Evolutionary conservation across 495 filamentous ascomycete species (phyloP).

Genomic region (Pyrenula massariospora): DNA sequence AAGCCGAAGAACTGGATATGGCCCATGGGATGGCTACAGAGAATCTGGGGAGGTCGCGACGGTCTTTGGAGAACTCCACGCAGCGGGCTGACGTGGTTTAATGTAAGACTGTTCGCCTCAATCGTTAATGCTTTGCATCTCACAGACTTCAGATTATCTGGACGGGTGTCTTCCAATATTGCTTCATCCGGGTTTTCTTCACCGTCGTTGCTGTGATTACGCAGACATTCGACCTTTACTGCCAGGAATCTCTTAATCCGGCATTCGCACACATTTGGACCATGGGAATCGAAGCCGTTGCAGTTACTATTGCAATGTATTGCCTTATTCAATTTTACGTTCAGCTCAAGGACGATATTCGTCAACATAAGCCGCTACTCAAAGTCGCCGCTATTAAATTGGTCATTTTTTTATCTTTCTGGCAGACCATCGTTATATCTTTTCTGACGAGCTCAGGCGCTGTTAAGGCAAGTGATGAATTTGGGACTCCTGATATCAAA

Average conservation of each 20-base stretch:
- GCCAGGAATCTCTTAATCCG: conserved; percentile 64
- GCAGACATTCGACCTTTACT: conserved; percentile 59
- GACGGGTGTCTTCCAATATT: conserved; percentile 83
- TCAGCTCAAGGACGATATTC: conserved; percentile 57
- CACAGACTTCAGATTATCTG: conserved; percentile 54
- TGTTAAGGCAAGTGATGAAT: conserved; percentile 45
- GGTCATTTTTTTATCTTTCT: conserved; percentile 91
- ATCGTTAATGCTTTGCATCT: background rate
- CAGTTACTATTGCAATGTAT: conserved; percentile 85
- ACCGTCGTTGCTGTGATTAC: conserved; percentile 68
- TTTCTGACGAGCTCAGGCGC: conserved; percentile 52
- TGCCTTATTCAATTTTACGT: conserved; percentile 84
- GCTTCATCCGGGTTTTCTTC: conserved; percentile 74
- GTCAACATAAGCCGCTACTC: conserved; percentile 61
- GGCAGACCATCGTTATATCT: conserved; percentile 68
- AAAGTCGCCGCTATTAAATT: conserved; percentile 85
- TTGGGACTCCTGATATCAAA: conserved; percentile 65
- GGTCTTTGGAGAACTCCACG: conserved; percentile 61
- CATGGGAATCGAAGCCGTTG: conserved; percentile 54
- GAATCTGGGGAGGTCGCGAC: conserved; percentile 45
- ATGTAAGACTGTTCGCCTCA: conserved; percentile 29
- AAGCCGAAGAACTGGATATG: conserved; percentile 62
- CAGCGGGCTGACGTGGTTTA: conserved; percentile 90
- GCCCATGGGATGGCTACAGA: conserved; percentile 56
- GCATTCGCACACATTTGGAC: conserved; percentile 80